Conservation (phyloP, 768 basidiomycete species). For the Mycena olivaceomarginata region DNA sequence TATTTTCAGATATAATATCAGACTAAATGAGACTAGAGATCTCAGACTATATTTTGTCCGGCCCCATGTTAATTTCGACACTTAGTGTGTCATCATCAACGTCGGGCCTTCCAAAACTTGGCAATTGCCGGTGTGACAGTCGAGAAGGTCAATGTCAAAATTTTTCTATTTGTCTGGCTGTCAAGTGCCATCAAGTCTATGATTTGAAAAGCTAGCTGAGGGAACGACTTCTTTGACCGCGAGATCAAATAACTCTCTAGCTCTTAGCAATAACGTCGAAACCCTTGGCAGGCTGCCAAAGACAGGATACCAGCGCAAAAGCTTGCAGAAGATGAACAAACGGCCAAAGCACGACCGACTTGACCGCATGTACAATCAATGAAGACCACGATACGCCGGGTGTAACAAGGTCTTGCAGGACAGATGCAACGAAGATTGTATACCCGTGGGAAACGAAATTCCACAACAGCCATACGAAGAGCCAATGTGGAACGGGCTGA, state of each 20-base stretch:
- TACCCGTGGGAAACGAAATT: not conserved
- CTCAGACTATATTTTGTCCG: no score
- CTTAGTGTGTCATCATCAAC: no score
- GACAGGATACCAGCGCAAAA: not conserved
- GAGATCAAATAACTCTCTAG: not conserved
- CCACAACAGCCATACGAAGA: not conserved
- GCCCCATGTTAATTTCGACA: no score
- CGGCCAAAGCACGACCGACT: not conserved
- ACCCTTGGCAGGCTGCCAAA: not conserved
- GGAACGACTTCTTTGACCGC: not conserved
- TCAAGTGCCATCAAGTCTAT: not conserved
- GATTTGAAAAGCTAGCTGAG: not conserved
- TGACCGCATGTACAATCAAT: not conserved
- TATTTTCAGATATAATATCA: no score
- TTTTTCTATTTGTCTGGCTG: not conserved
- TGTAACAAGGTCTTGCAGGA: not conserved
- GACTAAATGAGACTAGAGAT: no score
- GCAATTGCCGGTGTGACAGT: no score
- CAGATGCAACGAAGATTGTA: not conserved
- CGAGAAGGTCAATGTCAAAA: not conserved
- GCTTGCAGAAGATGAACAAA: constrained; percentile 2
- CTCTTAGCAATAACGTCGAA: not conserved
- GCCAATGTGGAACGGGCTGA: not conserved
- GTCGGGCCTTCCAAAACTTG: no score
- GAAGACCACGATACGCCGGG: not conserved